Conservation (phyloP, 2,329 filamentous ascomycete genomes). For the Orbilia quercus region DNA sequence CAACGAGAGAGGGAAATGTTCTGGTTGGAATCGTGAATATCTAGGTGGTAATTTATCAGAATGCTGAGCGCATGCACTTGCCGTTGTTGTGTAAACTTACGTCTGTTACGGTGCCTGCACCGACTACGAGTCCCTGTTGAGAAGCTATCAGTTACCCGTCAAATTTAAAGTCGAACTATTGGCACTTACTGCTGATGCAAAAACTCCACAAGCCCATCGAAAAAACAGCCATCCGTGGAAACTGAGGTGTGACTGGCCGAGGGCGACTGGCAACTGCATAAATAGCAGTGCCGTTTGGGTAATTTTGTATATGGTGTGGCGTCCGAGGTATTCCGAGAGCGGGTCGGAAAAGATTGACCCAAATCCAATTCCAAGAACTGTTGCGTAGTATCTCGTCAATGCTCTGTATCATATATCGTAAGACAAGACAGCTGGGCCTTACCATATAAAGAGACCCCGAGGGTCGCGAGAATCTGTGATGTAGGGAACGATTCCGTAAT, state of each 20-base stretch:
- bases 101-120: conserved; percentile 19
- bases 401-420: neutral
- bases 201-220: conserved; percentile 16
- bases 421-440: neutral
- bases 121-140: conserved; percentile 18
- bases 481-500: conserved; percentile 18
- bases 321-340: conserved; percentile 25
- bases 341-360: conserved; percentile 24
- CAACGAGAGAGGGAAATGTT: conserved; percentile 16
- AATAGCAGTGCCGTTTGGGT: conserved; percentile 19
- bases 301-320: conserved; percentile 27
- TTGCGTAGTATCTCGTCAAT: neutral
- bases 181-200: conserved; percentile 12
- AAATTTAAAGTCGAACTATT: neutral
- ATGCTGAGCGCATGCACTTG: too few species aligned
- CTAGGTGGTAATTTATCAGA: neutral
- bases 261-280: conserved; percentile 20
- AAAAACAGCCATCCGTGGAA: conserved; percentile 29
- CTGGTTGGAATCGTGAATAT: conserved; percentile 11
- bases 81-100: neutral
- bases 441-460: conserved; percentile 36
- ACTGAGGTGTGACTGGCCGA: conserved; percentile 4
- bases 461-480: neutral
- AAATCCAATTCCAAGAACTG: conserved; percentile 36
- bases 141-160: neutral